phyloP scores from a whole-genome alignment of 2,329 filamentous ascomycete genomes.

The Diaporthe velutina region DNA sequence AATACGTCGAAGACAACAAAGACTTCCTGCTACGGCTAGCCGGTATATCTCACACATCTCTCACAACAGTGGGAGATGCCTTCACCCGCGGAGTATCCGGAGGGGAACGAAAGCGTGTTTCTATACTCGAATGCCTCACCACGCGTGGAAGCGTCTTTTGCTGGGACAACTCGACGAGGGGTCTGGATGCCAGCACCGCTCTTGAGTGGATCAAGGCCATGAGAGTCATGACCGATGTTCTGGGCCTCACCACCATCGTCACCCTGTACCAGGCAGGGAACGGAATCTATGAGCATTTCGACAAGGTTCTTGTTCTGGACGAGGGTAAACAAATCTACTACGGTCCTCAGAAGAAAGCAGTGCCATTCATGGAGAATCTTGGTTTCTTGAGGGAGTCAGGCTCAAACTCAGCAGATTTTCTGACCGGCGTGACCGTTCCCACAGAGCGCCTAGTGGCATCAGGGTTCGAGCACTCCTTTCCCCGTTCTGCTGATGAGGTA shows the following conservation, averaged over 20 bases:
- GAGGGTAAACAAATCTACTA: conserved; percentile 76
- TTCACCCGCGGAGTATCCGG: conserved; percentile 72
- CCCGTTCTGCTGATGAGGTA: conserved; percentile 60
- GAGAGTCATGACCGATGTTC: conserved; percentile 73
- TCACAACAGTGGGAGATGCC: conserved; percentile 77
- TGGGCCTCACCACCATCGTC: conserved; percentile 71
- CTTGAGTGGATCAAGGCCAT: conserved; percentile 72
- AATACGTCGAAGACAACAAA: conserved; percentile 51
- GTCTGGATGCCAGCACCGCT: conserved; percentile 67
- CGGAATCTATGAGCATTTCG: conserved; percentile 77
- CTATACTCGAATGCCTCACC: conserved; percentile 74
- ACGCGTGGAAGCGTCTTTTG: conserved; percentile 71
- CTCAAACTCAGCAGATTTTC: conserved; percentile 74
- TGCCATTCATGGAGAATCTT: conserved; percentile 73
- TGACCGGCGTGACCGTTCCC: conserved; percentile 76
- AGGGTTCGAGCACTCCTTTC: conserved; percentile 56
- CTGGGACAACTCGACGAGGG: conserved; percentile 77
- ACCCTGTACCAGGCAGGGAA: conserved; percentile 79
- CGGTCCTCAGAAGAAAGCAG: conserved; percentile 69
- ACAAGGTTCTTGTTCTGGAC: conserved; percentile 78
- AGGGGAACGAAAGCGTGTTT: conserved; percentile 80
- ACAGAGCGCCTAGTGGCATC: conserved; percentile 74
- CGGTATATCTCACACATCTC: conserved; percentile 71
- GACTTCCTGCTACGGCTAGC: conserved; percentile 70
- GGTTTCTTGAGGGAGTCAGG: conserved; percentile 74